Conservation (phyloP, 1,284 basidiomycete species). For the Malassezia sp. region DNA sequence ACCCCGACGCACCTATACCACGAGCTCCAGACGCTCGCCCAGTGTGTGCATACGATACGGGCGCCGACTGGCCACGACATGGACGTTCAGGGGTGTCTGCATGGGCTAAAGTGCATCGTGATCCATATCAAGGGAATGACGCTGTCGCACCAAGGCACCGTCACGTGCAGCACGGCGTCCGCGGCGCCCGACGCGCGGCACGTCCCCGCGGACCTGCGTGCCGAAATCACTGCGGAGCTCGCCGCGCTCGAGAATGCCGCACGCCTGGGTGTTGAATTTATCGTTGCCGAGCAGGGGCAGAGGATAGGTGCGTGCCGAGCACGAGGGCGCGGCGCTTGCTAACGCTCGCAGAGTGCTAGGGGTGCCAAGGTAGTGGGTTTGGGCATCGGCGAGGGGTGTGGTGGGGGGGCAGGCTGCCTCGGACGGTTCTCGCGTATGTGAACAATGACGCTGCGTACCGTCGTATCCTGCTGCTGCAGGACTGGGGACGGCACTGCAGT, state of each 20-base stretch:
- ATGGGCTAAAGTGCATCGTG: slow-evolving; percentile 6
- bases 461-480: too few relatives aligned
- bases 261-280: slow-evolving; percentile 5
- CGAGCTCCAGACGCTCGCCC: slow-evolving; percentile 29
- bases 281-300: slow-evolving; percentile 3
- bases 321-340: background rate
- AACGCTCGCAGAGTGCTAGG: background rate
- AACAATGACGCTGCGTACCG: slow-evolving; percentile 28
- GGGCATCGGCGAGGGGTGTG: too few relatives aligned
- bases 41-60: slow-evolving; percentile 53
- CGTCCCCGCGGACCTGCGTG: slow-evolving; percentile 6
- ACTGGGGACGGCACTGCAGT: too few relatives aligned
- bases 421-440: too few relatives aligned
- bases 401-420: too few relatives aligned
- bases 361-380: too few relatives aligned
- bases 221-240: background rate
- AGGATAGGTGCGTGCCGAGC: slow-evolving; percentile 9
- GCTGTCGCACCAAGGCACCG: too few relatives aligned
- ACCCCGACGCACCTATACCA: slow-evolving; percentile 31
- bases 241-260: background rate
- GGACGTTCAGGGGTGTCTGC: background rate
- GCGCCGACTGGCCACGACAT: slow-evolving; percentile 55
- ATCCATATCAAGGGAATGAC: slow-evolving; percentile 11
- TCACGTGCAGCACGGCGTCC: too few relatives aligned
- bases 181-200: too few relatives aligned